Conservation (phyloP, 2,329 filamentous ascomycete genomes). For the Apiospora arundinis region DNA sequence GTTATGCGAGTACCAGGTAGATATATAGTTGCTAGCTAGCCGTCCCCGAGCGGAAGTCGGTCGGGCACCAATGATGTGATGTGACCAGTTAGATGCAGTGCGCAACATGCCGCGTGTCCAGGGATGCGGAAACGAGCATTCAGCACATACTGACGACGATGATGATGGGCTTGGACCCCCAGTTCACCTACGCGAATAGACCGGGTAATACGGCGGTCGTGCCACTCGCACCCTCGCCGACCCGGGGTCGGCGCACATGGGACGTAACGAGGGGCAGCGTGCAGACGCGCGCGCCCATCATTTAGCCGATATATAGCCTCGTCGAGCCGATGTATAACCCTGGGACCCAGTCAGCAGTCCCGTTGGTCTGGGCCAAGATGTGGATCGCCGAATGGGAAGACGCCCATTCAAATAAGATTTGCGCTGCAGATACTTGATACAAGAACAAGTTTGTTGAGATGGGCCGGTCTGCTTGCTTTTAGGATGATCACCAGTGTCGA, state of each 20-base stretch:
- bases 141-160: neutral
- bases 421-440: neutral
- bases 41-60: neutral
- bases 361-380: neutral
- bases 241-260: slow-evolving; percentile 13
- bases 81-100: neutral
- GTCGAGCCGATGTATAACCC: slow-evolving; percentile 3
- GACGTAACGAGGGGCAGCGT: neutral
- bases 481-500: neutral
- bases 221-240: neutral
- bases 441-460: neutral
- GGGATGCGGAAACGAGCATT: neutral
- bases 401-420: neutral
- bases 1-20: neutral
- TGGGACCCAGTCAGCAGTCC: neutral
- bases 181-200: neutral
- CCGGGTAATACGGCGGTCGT: slow-evolving; percentile 8
- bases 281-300: neutral
- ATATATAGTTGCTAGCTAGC: neutral
- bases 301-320: slow-evolving; percentile 14
- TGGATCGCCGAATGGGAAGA: neutral
- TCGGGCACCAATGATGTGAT: neutral
- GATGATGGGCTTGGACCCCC: neutral
- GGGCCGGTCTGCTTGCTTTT: neutral
- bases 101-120: neutral